Evolutionary conservation across 2,329 filamentous ascomycete genomes (phyloP).

Genomic region (Aspergillus candidus): DNA sequence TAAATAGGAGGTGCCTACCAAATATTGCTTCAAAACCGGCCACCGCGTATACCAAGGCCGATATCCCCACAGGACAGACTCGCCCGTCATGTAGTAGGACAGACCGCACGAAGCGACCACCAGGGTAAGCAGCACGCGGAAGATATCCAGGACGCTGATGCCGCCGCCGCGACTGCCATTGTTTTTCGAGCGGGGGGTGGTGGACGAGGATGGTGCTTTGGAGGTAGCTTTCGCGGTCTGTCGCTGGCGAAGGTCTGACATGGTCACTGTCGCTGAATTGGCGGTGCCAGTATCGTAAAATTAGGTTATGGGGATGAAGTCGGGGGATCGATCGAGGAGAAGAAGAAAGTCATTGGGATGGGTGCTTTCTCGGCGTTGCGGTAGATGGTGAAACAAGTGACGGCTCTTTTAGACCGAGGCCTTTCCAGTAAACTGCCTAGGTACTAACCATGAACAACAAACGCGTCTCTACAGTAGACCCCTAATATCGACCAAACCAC

Average conservation of each 20-base stretch:
- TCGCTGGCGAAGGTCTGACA: slow-evolving; percentile 30
- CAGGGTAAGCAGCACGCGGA: slow-evolving; percentile 64
- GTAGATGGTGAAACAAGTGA: too few species aligned
- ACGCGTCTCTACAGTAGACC: too few species aligned
- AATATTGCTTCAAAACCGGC: slow-evolving; percentile 54
- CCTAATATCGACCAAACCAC: too few species aligned
- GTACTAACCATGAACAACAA: too few species aligned
- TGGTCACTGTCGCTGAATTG: slow-evolving; percentile 3
- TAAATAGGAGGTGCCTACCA: slow-evolving; percentile 46
- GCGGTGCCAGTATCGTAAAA: too few species aligned
- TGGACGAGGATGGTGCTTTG: neutral
- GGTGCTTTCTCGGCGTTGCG: too few species aligned
- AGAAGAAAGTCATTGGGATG: neutral
- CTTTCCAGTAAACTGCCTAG: too few species aligned
- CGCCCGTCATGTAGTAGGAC: slow-evolving; percentile 71
- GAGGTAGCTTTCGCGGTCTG: slow-evolving; percentile 12
- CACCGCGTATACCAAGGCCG: slow-evolving; percentile 56
- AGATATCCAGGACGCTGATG: slow-evolving; percentile 55
- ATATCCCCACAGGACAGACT: slow-evolving; percentile 65
- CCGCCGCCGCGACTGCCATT: slow-evolving; percentile 16
- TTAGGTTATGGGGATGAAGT: neutral
- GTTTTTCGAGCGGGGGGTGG: slow-evolving; percentile 7
- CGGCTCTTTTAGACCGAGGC: too few species aligned
- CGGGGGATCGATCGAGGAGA: neutral
- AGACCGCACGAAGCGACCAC: slow-evolving; percentile 60